Percentiles rank a stretch among this genome's conserved stretches.
Evolutionary conservation across 148 eudicot species (phyloP).

Genomic region (Persicaria tinctoria): DNA sequence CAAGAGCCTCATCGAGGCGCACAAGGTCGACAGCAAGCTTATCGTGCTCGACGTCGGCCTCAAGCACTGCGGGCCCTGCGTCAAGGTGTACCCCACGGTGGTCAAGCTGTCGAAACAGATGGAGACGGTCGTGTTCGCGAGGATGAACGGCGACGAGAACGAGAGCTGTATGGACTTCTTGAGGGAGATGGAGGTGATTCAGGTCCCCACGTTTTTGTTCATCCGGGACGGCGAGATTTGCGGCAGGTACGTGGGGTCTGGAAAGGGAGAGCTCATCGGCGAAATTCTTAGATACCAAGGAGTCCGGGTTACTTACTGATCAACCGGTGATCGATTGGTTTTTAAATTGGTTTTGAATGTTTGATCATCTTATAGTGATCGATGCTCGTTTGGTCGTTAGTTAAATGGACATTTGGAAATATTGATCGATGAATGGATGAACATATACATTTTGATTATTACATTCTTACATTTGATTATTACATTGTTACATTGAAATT

Average conservation of each 20-base stretch:
- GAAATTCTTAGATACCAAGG: slow-evolving; percentile 92
- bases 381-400: neutral
- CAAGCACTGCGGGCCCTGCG: slow-evolving; percentile 96
- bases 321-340: no score
- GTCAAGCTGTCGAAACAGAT: slow-evolving; percentile 75
- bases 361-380: no score
- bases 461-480: neutral
- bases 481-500: no score
- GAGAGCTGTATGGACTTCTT: slow-evolving; percentile 85
- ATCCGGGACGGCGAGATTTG: slow-evolving; percentile 73
- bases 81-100: slow-evolving; percentile 95
- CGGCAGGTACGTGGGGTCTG: slow-evolving; percentile 92
- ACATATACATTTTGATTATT: neutral
- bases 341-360: no score
- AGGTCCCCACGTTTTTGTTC: slow-evolving; percentile 94
- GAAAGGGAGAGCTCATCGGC: slow-evolving; percentile 87
- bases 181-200: slow-evolving; percentile 76
- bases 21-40: slow-evolving; percentile 39
- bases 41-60: slow-evolving; percentile 83
- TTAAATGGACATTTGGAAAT: neutral
- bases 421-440: neutral
- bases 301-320: slow-evolving; percentile 59
- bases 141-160: slow-evolving; percentile 97
- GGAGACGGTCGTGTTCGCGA: slow-evolving; percentile 65
- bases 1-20: slow-evolving; percentile 43